Evolutionary conservation across 1,139 yeast species (phyloP).

Genomic region (Hyphopichia burtonii): DNA sequence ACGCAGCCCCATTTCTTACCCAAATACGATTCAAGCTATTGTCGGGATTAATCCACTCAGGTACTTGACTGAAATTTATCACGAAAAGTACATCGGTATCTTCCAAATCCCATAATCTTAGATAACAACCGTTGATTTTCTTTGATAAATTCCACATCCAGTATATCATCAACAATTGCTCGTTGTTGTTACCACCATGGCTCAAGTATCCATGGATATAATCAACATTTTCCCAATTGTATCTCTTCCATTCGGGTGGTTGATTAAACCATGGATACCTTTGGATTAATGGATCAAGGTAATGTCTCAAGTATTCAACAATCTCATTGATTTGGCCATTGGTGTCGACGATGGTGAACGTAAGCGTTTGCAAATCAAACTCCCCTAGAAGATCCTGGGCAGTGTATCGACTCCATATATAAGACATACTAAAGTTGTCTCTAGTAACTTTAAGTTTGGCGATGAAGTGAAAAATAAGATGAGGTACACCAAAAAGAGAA

Average conservation of each 20-base stretch:
- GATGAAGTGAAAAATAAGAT: background rate
- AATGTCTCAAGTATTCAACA: background rate
- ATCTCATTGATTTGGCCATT: background rate
- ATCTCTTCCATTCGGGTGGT: background rate
- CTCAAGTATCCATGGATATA: constrained; percentile 44
- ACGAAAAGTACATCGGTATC: constrained; percentile 58
- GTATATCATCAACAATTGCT: constrained; percentile 46
- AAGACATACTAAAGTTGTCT: background rate
- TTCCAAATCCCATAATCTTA: constrained; percentile 48
- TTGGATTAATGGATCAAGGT: background rate
- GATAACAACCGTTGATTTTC: constrained; percentile 29
- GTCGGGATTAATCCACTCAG: constrained; percentile 44
- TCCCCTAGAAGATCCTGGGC: background rate
- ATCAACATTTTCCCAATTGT: constrained; percentile 5
- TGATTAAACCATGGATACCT: background rate
- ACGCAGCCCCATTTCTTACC: constrained; percentile 33
- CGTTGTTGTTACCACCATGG: constrained; percentile 44
- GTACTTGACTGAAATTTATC: constrained; percentile 44
- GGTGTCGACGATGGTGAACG: background rate
- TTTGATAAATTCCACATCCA: constrained; percentile 36
- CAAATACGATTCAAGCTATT: constrained; percentile 43
- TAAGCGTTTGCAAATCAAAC: background rate
- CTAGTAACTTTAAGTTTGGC: background rate
- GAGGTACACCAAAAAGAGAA: background rate
- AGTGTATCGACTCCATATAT: background rate